Base-by-base conservation (phyloP, 1,284 basidiomycete genomes). In the Cutaneotrichosporon curvatum region DNA sequence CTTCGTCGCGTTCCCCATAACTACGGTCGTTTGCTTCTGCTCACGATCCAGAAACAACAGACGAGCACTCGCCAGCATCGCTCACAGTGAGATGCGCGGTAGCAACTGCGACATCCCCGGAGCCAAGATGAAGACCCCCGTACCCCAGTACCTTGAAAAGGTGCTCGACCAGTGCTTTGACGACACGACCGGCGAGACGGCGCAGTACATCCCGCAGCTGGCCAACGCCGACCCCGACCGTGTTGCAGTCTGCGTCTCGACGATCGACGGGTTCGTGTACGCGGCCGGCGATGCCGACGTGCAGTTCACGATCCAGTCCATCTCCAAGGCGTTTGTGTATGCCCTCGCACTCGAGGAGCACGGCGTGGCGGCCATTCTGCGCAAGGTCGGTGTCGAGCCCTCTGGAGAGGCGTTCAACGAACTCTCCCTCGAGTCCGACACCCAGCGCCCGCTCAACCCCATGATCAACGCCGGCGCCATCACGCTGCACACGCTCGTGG, bases 391-490 rank as follows among this genome's bases (percentile, higher is more conserved):
- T 18, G 52, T 50, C 43, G 52, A 54, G 48, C 52, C 52, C 2
- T 48, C 45, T 2, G 52, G 52, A 7, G 52, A 54, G 28, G 43
- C 52, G 19, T 54, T 54, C 46, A 54, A 54, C 40, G 40, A 54
- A 15, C 46, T 54, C 12, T 37, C 32, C 2, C 52, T 54, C 37
- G 48, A 54, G 30, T 11, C 31, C 32, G 43, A 44, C 9, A 54
- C 52, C 0, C 21, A 43, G 19, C 49, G 46, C 18, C 52, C 52
- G 20, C 32, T 43, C 25, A 54, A 54, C 46, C 48, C 52, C 2
- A 45, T 54, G 43, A 54, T 54, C 48, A 54, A 54, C 48, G 52
- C 52, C 22, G 52, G 52, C 35, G 52, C 52, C 6, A 48, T 54
- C 20, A 32, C 44, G 21, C 35, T 43, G n/a, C 46, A 54, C 31